Percentiles rank a stretch among this genome's conserved stretches.
phyloP scores from a whole-genome alignment of 2,329 filamentous ascomycete genomes.

The Teratosphaeria zuluensis region DNA sequence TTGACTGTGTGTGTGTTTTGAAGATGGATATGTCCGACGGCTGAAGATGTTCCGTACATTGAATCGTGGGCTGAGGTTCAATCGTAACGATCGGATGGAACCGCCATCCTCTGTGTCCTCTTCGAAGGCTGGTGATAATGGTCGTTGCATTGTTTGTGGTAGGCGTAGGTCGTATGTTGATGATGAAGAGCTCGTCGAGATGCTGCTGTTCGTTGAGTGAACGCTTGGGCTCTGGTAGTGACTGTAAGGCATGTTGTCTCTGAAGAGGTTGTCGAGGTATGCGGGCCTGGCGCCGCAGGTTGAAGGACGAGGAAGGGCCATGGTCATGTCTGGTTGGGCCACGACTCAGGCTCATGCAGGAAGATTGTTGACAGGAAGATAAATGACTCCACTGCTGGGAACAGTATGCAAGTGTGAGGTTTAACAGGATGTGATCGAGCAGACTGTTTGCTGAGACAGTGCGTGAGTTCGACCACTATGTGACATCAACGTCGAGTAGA shows the following conservation, averaged over 20 bases:
- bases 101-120: constrained; percentile 11
- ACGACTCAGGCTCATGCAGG: neutral
- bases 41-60: constrained; percentile 14
- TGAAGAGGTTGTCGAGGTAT: constrained; percentile 23
- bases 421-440: neutral
- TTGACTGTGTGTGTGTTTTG: constrained; percentile 2
- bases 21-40: constrained; percentile 17
- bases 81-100: constrained; percentile 4
- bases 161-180: constrained; percentile 12
- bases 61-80: constrained; percentile 10
- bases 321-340: constrained; percentile 12
- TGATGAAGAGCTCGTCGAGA: constrained; percentile 5
- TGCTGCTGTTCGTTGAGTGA: constrained; percentile 21
- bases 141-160: constrained; percentile 9
- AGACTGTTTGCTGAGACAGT: neutral
- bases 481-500: neutral
- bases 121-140: constrained; percentile 19
- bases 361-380: neutral
- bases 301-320: constrained; percentile 15
- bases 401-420: neutral
- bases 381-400: neutral
- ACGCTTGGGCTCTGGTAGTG: constrained; percentile 8
- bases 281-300: constrained; percentile 16
- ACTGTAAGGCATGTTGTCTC: constrained; percentile 9
- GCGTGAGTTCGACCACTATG: neutral